Conservation (phyloP, 805 yeast genomes). For the Yarrowia keelungensis region DNA sequence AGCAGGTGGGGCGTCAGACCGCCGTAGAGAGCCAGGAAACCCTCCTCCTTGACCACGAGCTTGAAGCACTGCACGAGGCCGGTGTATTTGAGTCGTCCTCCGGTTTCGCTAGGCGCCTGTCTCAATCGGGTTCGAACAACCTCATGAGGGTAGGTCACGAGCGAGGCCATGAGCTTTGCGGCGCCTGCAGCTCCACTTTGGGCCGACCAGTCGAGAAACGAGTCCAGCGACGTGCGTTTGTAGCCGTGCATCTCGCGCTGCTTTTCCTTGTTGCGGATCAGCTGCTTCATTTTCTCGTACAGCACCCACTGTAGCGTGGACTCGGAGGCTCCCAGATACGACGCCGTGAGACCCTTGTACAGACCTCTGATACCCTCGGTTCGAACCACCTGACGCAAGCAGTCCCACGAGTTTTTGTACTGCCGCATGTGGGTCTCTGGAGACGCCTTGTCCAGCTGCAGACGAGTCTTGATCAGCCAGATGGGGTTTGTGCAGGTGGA, state of each 20-base stretch:
- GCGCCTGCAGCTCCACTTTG: constrained; percentile 97
- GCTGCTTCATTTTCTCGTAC: constrained; percentile 88
- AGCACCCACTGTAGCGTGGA: constrained; percentile 95
- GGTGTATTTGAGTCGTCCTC: constrained; percentile 84
- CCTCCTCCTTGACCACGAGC: constrained; percentile 89
- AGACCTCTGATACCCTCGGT: constrained; percentile 82
- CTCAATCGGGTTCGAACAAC: constrained; percentile 94
- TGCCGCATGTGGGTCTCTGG: constrained; percentile 52
- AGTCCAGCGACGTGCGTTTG: constrained; percentile 59
- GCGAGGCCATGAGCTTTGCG: constrained; percentile 91
- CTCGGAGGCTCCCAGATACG: constrained; percentile 91
- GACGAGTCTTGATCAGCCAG: constrained; percentile 94
- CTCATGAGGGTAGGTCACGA: constrained; percentile 95
- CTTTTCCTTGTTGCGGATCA: constrained; percentile 63
- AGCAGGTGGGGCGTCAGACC: constrained; percentile 96
- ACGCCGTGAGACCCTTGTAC: constrained; percentile 91
- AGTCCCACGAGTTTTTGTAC: constrained; percentile 86
- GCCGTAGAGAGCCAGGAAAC: constrained; percentile 91
- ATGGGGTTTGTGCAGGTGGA: constrained; percentile 97
- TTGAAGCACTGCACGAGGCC: constrained; percentile 89
- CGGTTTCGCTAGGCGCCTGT: constrained; percentile 80
- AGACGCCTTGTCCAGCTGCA: constrained; percentile 77
- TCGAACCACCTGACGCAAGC: constrained; percentile 69
- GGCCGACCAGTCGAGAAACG: constrained; percentile 87
- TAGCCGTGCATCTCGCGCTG: constrained; percentile 51